A percentile compares a stretch with the other conserved stretches of the same genome.
Conservation (phyloP, 228 moss, liverwort and hornwort species). For the Sphagnum fallax region DNA sequence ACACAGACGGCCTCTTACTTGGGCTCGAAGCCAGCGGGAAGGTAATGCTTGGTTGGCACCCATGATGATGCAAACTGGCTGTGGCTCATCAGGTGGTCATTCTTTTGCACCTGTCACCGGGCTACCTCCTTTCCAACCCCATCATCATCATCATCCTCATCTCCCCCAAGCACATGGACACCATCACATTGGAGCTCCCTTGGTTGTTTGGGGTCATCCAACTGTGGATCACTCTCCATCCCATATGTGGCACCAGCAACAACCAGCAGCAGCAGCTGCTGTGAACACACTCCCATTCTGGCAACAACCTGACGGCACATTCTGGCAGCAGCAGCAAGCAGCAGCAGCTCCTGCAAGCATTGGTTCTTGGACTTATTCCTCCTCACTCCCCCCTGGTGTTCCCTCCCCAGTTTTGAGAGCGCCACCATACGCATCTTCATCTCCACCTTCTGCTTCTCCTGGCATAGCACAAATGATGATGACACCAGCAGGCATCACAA, state of each 20-base stretch:
- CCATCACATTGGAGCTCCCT: slow-evolving; percentile 13
- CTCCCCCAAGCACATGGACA: slow-evolving; percentile 27
- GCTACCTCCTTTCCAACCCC: slow-evolving; percentile 43
- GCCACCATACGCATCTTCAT: slow-evolving; percentile 13
- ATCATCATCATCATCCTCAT: too few species aligned
- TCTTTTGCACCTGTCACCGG: slow-evolving; percentile 64
- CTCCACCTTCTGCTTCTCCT: slow-evolving; percentile 18
- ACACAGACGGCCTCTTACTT: slow-evolving; percentile 57
- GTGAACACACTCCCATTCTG: slow-evolving; percentile 71
- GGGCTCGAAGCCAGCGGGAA: slow-evolving; percentile 77
- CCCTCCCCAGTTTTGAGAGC: slow-evolving; percentile 65
- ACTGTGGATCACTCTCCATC: slow-evolving; percentile 80
- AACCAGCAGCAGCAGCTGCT: slow-evolving; percentile 10
- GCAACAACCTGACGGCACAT: slow-evolving; percentile 95
- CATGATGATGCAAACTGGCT: slow-evolving; percentile 20
- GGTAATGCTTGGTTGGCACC: slow-evolving; percentile 57
- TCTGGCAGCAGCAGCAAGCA: slow-evolving; percentile 62
- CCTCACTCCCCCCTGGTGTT: slow-evolving; percentile 23
- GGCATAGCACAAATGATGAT: slow-evolving; percentile 52
- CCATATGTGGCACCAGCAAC: slow-evolving; percentile 91
- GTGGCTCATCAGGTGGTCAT: slow-evolving; percentile 64
- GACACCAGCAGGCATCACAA: slow-evolving; percentile 42
- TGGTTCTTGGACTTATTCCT: slow-evolving; percentile 51
- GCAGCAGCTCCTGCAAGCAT: slow-evolving; percentile 38
- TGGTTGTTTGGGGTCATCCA: slow-evolving; percentile 94